These are phyloP conservation scores for Candida andamanensis DNA, from an alignment of 805 yeast genomes.

Conservation along the genomic window DNA sequence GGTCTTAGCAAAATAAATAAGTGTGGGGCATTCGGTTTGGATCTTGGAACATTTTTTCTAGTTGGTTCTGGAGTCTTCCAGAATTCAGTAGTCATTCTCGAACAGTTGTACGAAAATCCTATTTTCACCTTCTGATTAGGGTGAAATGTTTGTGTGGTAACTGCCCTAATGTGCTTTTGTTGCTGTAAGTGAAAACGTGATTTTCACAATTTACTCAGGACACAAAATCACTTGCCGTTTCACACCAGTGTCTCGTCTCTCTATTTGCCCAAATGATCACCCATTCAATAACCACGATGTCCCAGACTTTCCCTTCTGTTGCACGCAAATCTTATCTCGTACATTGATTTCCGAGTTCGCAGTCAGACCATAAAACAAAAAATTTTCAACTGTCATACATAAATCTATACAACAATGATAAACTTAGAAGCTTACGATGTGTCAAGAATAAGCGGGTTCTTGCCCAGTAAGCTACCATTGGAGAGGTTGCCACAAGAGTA, in stretches of 20 bases:
- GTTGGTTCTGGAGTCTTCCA: background rate
- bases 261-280: too few species aligned
- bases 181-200: too few species aligned
- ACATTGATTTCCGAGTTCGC: background rate
- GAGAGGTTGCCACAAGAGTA: constrained; percentile 53
- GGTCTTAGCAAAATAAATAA: too few species aligned
- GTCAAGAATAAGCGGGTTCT: constrained; percentile 67
- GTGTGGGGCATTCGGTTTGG: too few species aligned
- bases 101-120: background rate
- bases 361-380: constrained; percentile 2
- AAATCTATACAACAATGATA: constrained; percentile 11
- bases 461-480: constrained; percentile 67
- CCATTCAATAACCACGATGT: too few species aligned
- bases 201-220: too few species aligned
- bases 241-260: too few species aligned
- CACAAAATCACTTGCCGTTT: too few species aligned
- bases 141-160: background rate
- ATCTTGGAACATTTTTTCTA: background rate
- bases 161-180: too few species aligned
- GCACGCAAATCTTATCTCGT: background rate
- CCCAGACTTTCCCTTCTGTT: background rate
- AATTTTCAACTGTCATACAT: constrained; percentile 1
- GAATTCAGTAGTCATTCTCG: background rate
- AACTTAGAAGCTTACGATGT: constrained; percentile 60
- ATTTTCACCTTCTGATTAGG: background rate